These are phyloP conservation scores for Mucuna pruriens DNA, from an alignment of 306 rosid genomes.

Conservation along the genomic window DNA sequence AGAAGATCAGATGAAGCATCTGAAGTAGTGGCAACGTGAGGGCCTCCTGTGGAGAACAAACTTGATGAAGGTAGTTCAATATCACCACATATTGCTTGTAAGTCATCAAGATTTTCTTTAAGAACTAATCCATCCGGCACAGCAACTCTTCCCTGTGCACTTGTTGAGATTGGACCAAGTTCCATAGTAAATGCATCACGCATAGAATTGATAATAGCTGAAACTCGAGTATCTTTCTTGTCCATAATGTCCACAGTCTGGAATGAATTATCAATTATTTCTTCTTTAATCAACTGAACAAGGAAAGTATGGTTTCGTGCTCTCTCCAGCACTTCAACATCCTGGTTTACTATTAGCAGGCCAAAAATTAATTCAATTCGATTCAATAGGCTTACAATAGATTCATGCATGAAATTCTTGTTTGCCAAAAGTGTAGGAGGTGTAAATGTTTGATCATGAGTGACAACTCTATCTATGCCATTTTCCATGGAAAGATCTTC, in stretches of 20 bases:
- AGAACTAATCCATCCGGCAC: conserved; percentile 81
- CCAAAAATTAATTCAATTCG: conserved; percentile 61
- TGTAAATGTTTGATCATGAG: conserved; percentile 42
- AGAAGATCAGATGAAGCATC: conserved; percentile 47
- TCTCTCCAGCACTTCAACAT: conserved; percentile 90
- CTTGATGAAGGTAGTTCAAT: conserved; percentile 55
- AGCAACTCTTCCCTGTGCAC: conserved; percentile 81
- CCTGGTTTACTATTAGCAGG: conserved; percentile 64
- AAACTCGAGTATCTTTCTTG: conserved; percentile 51
- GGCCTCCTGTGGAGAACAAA: conserved; percentile 52
- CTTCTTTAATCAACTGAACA: conserved; percentile 62
- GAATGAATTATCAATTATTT: conserved; percentile 44
- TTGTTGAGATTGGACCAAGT: conserved; percentile 78
- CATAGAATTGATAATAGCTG: conserved; percentile 53
- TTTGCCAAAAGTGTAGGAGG: conserved; percentile 34
- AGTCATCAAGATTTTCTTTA: conserved; percentile 73
- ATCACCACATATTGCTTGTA: conserved; percentile 66
- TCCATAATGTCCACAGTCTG: conserved; percentile 45
- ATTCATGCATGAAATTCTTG: conserved; percentile 50
- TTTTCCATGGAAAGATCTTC: conserved; percentile 49
- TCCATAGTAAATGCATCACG: conserved; percentile 62
- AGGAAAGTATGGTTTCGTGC: conserved; percentile 66
- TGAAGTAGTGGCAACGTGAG: conserved; percentile 39
- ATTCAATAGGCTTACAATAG: conserved; percentile 57
- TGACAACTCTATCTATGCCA: conserved; percentile 35